Base-by-base conservation (phyloP, 1,284 basidiomycete species). In the Cerrena zonata region DNA sequence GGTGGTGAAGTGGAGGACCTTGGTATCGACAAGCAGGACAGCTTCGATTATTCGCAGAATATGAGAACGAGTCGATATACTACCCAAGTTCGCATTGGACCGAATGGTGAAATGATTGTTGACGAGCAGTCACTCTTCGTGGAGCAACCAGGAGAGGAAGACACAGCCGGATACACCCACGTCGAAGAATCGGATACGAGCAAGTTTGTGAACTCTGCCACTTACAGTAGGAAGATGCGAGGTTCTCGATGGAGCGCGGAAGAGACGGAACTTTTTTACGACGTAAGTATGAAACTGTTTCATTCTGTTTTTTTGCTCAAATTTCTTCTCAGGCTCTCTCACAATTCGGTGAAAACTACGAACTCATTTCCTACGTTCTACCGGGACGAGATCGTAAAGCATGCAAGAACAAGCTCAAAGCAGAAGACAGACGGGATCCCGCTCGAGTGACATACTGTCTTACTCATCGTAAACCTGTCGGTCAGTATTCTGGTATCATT, bases 341-440 rank as follows among this genome's bases (percentile, higher is more conserved):
- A 3, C 89, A 92, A 63, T 94, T 92, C 62, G 91, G 91, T 30
- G 90, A 92, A 63, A 93, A 94, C 58, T 94, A 94, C 61, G 91
- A 94, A 64, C 79, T 94, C 52, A 92, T 94, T 51, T 87, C 91
- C 1, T 84, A 85, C 54, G 76, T 93, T 10, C 77, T 94, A 30
- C 90, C 91, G 24, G 85, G 86, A 15, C 83, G 92, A n/a, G 87
- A 89, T 61, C 78, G 92, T 15, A 89, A 86, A 58, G 84, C 90
- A 42, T 93, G 93, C 68, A 92, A 92, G 69, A 86, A 87, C 61
- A 95, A 95, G 66, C 94, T 91, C 74, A 91, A 89, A 59, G 76
- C 82, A 0, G 91, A 94, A 66, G 92, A 94, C 64, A 88, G 81
- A 68, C 82, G 77, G 60, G 85, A 92, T 61, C 76, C 83, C 23